A percentile compares a stretch with the other conserved stretches of the same genome.
Evolutionary conservation across 805 yeast species (phyloP).

Genomic region (Zygosaccharomyces bailii): DNA sequence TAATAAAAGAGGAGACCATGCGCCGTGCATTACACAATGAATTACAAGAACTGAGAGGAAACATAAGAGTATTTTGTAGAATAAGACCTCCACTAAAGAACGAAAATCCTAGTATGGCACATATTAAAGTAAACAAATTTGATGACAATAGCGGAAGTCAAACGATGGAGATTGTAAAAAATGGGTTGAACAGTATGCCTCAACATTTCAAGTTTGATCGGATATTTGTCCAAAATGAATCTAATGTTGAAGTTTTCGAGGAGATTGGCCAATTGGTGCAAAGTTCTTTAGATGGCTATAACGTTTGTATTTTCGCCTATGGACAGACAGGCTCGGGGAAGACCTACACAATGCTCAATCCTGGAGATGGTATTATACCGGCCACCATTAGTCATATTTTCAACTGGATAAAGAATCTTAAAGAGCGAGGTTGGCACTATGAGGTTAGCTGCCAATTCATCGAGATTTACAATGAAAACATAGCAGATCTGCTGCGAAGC

Average conservation of each 20-base stretch:
- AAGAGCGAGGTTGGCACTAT: constrained; percentile 61
- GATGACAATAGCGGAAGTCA: constrained; percentile 32
- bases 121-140: constrained; percentile 32
- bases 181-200: background rate
- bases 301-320: constrained; percentile 92
- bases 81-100: constrained; percentile 55
- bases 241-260: constrained; percentile 66
- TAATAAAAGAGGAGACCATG: constrained; percentile 49
- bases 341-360: constrained; percentile 81
- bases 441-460: constrained; percentile 68
- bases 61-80: constrained; percentile 86
- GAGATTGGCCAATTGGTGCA: constrained; percentile 86
- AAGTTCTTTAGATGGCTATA: constrained; percentile 81
- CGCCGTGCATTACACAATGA: constrained; percentile 67
- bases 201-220: constrained; percentile 70
- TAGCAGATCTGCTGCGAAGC: constrained; percentile 58
- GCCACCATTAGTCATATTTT: constrained; percentile 70
- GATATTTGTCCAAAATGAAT: constrained; percentile 54
- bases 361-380: constrained; percentile 76
- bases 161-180: constrained; percentile 23
- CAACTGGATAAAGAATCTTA: constrained; percentile 45
- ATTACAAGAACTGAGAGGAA: constrained; percentile 85
- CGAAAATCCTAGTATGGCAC: constrained; percentile 23
- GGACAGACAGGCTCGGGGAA: constrained; percentile 98
- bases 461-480: constrained; percentile 83